A percentile compares a stretch with the other conserved stretches of the same genome.
These are phyloP conservation scores for Starmerella khaoyaiensis DNA, from an alignment of 805 yeast genomes.

Conservation along the genomic window DNA sequence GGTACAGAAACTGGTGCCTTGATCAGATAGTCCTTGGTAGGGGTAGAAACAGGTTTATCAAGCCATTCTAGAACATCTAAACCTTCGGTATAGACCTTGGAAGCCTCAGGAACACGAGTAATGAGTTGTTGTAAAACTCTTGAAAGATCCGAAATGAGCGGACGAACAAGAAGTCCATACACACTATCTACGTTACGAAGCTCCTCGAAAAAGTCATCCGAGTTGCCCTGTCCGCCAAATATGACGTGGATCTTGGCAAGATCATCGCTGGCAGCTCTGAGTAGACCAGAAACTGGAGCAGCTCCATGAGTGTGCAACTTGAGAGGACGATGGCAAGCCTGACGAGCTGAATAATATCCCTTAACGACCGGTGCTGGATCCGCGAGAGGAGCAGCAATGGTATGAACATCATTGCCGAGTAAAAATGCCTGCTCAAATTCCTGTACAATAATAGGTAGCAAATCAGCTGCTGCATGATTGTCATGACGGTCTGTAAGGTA, in stretches of 20 bases:
- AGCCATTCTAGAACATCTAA: slow-evolving; percentile 83
- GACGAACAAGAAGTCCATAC: slow-evolving; percentile 62
- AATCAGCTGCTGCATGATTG: slow-evolving; percentile 36
- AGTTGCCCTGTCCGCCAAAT: slow-evolving; percentile 98
- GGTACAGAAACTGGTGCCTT: slow-evolving; percentile 94
- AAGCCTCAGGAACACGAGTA: slow-evolving; percentile 59
- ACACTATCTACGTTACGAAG: slow-evolving; percentile 69
- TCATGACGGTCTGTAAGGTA: slow-evolving; percentile 24
- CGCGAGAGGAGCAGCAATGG: slow-evolving; percentile 64
- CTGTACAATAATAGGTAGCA: slow-evolving; percentile 52
- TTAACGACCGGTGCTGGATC: slow-evolving; percentile 67
- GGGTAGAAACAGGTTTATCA: slow-evolving; percentile 69
- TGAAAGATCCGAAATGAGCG: slow-evolving; percentile 59
- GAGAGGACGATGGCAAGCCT: slow-evolving; percentile 36
- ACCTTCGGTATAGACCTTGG: slow-evolving; percentile 87
- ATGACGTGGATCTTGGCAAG: slow-evolving; percentile 63
- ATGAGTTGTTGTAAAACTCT: slow-evolving; percentile 54
- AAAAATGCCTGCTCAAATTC: slow-evolving; percentile 80
- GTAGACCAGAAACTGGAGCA: slow-evolving; percentile 40
- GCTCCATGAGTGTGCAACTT: slow-evolving; percentile 28
- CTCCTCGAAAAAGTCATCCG: slow-evolving; percentile 95
- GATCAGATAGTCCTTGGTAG: slow-evolving; percentile 75
- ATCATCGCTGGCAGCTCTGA: slow-evolving; percentile 46
- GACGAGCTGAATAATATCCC: slow-evolving; percentile 57
- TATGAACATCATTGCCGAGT: slow-evolving; percentile 69